A percentile compares a stretch with the other conserved stretches of the same genome.
phyloP scores from a whole-genome alignment of 371 early-diverging fungal species.

The Lichtheimia corymbifera region DNA sequence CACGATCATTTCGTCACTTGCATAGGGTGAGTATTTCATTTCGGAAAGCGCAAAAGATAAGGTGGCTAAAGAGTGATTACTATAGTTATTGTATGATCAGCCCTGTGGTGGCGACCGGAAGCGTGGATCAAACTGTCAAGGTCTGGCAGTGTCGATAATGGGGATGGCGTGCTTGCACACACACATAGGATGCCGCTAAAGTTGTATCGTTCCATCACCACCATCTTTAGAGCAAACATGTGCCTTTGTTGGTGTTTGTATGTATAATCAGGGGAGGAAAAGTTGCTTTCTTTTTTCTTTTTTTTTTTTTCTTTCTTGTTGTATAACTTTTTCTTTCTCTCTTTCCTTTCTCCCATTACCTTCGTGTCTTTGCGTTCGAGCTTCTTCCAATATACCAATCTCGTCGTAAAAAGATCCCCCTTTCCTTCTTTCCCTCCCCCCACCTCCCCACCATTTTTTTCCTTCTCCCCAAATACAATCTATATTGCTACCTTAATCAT shows the following conservation, averaged over 20 bases:
- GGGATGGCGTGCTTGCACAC: background rate
- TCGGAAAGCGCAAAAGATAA: background rate
- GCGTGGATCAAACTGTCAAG: constrained; percentile 77
- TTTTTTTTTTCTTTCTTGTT: background rate
- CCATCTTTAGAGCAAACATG: too few relatives aligned
- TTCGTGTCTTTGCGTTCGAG: background rate
- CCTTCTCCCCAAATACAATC: background rate
- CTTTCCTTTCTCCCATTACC: background rate
- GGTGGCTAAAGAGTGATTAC: constrained; percentile 1
- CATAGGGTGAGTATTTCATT: constrained; percentile 59
- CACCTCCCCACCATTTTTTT: background rate
- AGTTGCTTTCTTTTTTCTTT: background rate
- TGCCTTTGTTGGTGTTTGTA: constrained; percentile 1
- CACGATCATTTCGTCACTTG: constrained; percentile 91
- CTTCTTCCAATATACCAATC: background rate
- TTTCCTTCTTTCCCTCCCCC: background rate
- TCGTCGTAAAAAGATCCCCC: background rate
- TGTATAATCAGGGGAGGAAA: constrained; percentile 2
- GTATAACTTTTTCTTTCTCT: constrained; percentile 8
- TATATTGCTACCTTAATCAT: too few relatives aligned
- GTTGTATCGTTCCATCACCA: too few relatives aligned
- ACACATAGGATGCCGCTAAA: too few relatives aligned
- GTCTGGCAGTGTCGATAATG: constrained; percentile 67
- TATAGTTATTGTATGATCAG: constrained; percentile 48
- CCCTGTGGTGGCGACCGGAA: constrained; percentile 81